Conservation (phyloP, 345 rosid genomes). For the Bruguiera parviflora region DNA sequence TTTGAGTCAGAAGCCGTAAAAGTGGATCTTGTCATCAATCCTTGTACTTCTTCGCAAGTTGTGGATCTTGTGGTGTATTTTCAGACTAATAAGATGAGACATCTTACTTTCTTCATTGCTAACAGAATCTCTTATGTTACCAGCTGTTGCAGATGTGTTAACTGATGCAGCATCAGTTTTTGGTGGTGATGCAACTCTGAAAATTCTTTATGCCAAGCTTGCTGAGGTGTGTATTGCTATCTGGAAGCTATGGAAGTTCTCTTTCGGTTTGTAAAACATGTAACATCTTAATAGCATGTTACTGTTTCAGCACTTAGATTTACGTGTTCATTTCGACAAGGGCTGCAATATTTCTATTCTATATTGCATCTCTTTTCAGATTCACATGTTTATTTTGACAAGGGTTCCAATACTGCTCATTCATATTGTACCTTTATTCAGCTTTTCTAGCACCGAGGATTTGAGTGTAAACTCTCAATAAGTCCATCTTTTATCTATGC, state of each 20-base stretch:
- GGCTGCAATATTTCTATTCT: no score
- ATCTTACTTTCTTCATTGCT: constrained; percentile 25
- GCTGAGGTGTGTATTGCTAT: constrained; percentile 56
- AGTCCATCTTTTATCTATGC: not conserved
- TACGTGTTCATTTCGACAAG: not conserved
- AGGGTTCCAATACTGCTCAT: no score
- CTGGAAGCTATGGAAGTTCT: not conserved
- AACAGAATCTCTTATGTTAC: constrained; percentile 40
- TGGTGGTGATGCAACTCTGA: constrained; percentile 83
- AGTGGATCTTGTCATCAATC: not conserved
- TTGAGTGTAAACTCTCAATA: not conserved
- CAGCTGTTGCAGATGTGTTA: constrained; percentile 97
- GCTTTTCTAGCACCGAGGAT: not conserved
- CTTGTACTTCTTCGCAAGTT: not conserved
- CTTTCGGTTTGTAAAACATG: not conserved
- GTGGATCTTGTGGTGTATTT: not conserved
- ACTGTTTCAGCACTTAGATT: not conserved
- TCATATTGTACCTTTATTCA: no score
- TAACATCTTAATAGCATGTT: not conserved
- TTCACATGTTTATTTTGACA: no score
- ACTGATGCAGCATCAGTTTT: constrained; percentile 86
- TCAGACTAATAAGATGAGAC: not conserved
- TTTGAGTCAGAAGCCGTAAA: not conserved
- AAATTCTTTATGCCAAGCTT: constrained; percentile 83
- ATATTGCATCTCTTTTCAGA: no score